phyloP scores from a whole-genome alignment of 78 protist species.

The Acrasis kona region DNA sequence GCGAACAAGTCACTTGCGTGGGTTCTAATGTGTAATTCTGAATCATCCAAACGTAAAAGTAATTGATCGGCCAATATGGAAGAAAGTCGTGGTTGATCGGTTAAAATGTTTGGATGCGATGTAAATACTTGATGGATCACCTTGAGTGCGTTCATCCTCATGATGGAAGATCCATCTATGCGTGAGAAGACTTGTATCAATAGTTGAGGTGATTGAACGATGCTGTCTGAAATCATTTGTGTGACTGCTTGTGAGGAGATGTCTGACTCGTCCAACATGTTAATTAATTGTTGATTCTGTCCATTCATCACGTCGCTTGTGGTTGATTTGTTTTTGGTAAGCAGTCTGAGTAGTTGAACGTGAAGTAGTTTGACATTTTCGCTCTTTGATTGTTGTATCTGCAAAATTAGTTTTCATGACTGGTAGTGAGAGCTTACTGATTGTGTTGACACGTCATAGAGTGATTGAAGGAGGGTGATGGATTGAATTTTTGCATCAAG shows the following conservation, averaged over 20 bases:
- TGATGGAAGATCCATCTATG: not conserved
- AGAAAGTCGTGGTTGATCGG: not conserved
- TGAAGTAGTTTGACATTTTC: too few species aligned
- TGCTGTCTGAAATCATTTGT: not conserved
- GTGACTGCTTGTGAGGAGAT: not conserved
- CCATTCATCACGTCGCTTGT: too few species aligned
- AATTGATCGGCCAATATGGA: not conserved
- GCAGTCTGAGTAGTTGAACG: too few species aligned
- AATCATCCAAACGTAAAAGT: not conserved
- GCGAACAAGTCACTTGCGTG: not conserved
- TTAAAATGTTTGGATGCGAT: not conserved
- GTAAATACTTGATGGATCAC: not conserved
- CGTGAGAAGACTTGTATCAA: not conserved
- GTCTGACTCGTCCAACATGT: constrained; percentile 13
- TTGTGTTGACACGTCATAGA: too few species aligned
- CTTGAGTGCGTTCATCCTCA: not conserved
- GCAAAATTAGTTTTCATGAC: too few species aligned
- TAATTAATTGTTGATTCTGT: not conserved
- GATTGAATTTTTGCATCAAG: too few species aligned
- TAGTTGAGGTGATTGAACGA: not conserved
- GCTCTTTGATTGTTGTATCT: too few species aligned
- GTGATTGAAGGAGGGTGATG: too few species aligned
- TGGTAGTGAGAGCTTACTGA: too few species aligned
- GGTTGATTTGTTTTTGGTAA: too few species aligned
- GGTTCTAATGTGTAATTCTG: not conserved